Evolutionary conservation across 2,329 filamentous ascomycete species (phyloP), one percentile per base, ranked within the genome.

Genomic region (Ascochyta lentis): DNA sequence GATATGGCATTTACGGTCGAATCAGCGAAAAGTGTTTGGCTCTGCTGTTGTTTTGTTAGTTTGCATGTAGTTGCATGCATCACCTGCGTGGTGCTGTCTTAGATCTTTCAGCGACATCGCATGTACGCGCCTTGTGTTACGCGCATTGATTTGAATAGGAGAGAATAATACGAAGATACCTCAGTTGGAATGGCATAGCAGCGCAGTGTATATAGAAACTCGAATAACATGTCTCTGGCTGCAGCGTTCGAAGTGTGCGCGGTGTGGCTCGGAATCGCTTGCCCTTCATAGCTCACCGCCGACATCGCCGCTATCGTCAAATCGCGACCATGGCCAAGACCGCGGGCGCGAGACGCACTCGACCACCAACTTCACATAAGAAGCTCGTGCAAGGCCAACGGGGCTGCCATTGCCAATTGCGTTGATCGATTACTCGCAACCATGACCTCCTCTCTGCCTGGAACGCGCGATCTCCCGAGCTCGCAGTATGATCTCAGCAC

Each of bases 401-500:
- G 42, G 37, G 47, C 37, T 34, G 37, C 46, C 24, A 31, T 48
- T 38, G 38, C 33, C 31, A 31, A 12, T 12, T 31, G 29, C 29
- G 2, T 51, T 15, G 19, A 26, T 15, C 5, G 23, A n/a, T 23
- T 39, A 6, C 13, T n/a, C 22, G 33, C 37, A 51, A 27, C 33
- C 34, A 88, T 88, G 86, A 86, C 86, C 38, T 79, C 84, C 42
- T 86, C 86, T 24, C 74, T 87, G 26, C 85, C 86, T 24, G 86
- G 86, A 52, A 84, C 77, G 65, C 89, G 94, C 76, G 92, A 96
- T 77, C 84, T 97, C 63, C 95, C 95, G 59, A 86, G 88, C 53
- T 99, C 95, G 50, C 92, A 92, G 77, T 94, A 96, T 84, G 91
- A 99, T 75, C 83, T 99, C 70, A 86, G 79, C 73, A 97, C 93